A percentile compares a stretch with the other conserved stretches of the same genome.
Conservation (phyloP, 768 basidiomycete species). For the Russula ochroleuca region DNA sequence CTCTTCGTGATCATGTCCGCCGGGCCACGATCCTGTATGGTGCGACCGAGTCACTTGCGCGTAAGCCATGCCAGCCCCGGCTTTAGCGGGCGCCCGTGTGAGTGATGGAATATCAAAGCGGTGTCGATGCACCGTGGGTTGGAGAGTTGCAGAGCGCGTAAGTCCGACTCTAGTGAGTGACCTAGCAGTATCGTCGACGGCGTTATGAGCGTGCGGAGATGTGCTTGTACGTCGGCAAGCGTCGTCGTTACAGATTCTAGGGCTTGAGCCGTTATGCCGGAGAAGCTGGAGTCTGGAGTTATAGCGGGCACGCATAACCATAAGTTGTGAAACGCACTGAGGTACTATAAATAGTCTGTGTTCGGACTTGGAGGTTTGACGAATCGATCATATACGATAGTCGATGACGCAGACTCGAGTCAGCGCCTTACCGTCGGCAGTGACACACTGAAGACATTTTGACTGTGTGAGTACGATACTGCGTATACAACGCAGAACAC, state of each 20-base stretch:
- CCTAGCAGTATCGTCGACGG: slow-evolving; percentile 81
- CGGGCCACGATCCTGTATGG: slow-evolving; percentile 81
- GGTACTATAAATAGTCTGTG: slow-evolving; percentile 87
- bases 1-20: slow-evolving; percentile 92
- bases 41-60: slow-evolving; percentile 85
- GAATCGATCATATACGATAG: slow-evolving; percentile 78
- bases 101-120: slow-evolving; percentile 85
- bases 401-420: slow-evolving; percentile 84
- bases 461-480: not conserved
- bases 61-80: slow-evolving; percentile 97
- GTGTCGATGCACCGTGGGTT: slow-evolving; percentile 92
- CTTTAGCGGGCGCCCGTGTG: slow-evolving; percentile 88
- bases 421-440: slow-evolving; percentile 85
- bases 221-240: slow-evolving; percentile 69
- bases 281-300: slow-evolving; percentile 57
- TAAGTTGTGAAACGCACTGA: slow-evolving; percentile 46
- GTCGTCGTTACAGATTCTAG: slow-evolving; percentile 71
- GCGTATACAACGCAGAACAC: slow-evolving; percentile 27
- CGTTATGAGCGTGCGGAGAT: slow-evolving; percentile 57
- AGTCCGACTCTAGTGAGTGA: slow-evolving; percentile 93
- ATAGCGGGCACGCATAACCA: not conserved
- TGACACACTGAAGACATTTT: slow-evolving; percentile 62
- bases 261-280: slow-evolving; percentile 81
- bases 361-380: slow-evolving; percentile 86
- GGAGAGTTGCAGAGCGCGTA: slow-evolving; percentile 79